Base-by-base conservation (phyloP, 306 rosid species). In the Comarum palustre region DNA sequence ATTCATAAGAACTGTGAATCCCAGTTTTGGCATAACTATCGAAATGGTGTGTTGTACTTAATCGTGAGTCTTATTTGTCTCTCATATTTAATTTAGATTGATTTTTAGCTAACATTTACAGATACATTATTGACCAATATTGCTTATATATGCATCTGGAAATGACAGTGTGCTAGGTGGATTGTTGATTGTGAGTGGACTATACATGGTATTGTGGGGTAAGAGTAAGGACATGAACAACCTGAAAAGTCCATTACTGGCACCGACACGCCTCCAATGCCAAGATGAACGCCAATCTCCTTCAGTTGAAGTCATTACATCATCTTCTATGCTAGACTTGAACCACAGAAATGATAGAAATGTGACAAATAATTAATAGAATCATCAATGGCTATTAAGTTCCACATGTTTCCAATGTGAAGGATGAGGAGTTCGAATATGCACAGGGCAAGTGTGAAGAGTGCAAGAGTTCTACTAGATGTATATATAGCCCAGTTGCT, bases 121-220 rank as follows among this genome's bases (percentile, higher is more conserved):
- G 10, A 54, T n/a, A 12, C 24, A 4, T 0, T 22, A 54, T 20
- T 54, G 31, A 16, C 39, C 32, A 13, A 59, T 29, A 59, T 29
- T 60, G 13, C 17, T 63, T 19, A n/a, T 19, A 10, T 10, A 34
- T 63, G 15, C 64, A 3, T 60, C 42, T 22, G 17, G 2, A 24
- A 36, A 25, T 38, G 10, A 20, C 42, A 74, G 66, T 36, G 14
- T 72, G 10, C 25, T 59, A 1, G 76, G 66, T 6, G 75, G 66
- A 25, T 19, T n/a, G 20, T 8, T 73, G n/a, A 60, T 69, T 29
- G 59, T 60, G 65, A 22, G 47, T 51, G 72, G 36, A 29, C 17
- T 75, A 17, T 65, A 63, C 55, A 25, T 19, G 45, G 69, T 61
- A 4, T 27, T 45, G 59, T 73, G 77, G 61, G 69, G 60, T 27